A percentile compares a stretch with the other conserved stretches of the same genome.
Conservation (phyloP, 2,329 filamentous ascomycete species). For the Venturia nashicola region DNA sequence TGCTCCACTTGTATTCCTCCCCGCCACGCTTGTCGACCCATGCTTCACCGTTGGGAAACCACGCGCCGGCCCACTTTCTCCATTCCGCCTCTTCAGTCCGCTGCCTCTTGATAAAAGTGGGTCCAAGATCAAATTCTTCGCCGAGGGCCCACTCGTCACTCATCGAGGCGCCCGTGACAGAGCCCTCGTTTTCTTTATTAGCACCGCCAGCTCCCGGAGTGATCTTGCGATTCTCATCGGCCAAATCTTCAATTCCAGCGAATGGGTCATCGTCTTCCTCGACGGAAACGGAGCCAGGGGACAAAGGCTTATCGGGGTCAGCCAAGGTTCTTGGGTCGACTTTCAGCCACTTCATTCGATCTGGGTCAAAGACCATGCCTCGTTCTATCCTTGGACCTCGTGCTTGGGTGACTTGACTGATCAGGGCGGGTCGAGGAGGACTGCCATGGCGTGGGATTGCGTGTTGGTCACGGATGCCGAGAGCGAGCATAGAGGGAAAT, state of each 20-base stretch:
- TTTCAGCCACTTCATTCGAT: conserved; percentile 96
- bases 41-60: conserved; percentile 35
- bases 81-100: conserved; percentile 86
- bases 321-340: conserved; percentile 28
- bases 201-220: conserved; percentile 16
- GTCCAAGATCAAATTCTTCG: conserved; percentile 95
- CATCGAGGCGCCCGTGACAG: background rate
- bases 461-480: conserved; percentile 2
- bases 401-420: conserved; percentile 71
- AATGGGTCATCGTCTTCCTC: conserved; percentile 91
- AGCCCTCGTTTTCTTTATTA: conserved; percentile 8
- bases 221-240: conserved; percentile 43
- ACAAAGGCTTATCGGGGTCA: conserved; percentile 22
- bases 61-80: conserved; percentile 76
- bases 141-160: conserved; percentile 44
- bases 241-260: conserved; percentile 84
- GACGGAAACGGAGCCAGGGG: conserved; percentile 43
- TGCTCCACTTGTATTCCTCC: conserved; percentile 8
- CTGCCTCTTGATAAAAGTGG: conserved; percentile 81
- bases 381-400: conserved; percentile 88
- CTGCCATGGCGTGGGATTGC: conserved; percentile 20
- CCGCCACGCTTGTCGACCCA: background rate
- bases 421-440: conserved; percentile 59
- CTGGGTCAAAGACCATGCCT: conserved; percentile 97
- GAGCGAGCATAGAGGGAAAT: conserved; percentile 4